Evolutionary conservation across 805 yeast genomes (phyloP), one percentile per base, ranked within the genome.

Genomic region (Cephaloascus albidus): DNA sequence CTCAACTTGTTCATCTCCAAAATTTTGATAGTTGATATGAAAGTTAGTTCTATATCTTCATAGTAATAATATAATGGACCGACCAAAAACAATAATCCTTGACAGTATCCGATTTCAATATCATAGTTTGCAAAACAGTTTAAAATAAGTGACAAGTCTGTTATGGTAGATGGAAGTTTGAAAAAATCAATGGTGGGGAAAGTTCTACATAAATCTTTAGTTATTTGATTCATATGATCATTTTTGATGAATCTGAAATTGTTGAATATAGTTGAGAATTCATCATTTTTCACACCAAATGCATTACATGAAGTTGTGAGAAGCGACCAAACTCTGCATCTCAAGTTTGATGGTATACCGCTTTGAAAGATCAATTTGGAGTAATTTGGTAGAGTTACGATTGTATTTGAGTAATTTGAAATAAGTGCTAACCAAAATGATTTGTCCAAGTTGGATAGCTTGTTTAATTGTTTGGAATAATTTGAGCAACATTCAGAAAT

Each of bases 101-200:
- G 85, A 52, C 85, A 78, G 50, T 78, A 78, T 10, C 85, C 85
- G 46, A 78, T 72, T 46, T 78, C 81, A 38, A 69, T 68, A 55
- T 78, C 84, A 50, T 75, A 78, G 45, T 77, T 73, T 37, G 79
- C 75, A 48, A 73, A 78, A 1, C 81, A 84, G 41, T 78, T 74
- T 43, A 78, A 60, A 23, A 78, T 70, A 20, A 70, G 69, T 31
- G 76, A 77, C 41, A 78, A 68, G 45, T 63, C 61, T 8, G 50
- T 44, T 39, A 72, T 65, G 18, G 76, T 74, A 16, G 60, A 57
- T 15, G 53, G 59, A 26, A 62, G 54, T 35, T 62, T 58, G 55
- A 79, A 76, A 51, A 73, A 66, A 1, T 57, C 56, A 17, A 78
- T 59, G 17, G 64, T 59, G 2, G 85, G 84, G 51, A 77, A 79